Conservation (phyloP, 2,329 filamentous ascomycete genomes). For the Scedosporium minutisporum region DNA sequence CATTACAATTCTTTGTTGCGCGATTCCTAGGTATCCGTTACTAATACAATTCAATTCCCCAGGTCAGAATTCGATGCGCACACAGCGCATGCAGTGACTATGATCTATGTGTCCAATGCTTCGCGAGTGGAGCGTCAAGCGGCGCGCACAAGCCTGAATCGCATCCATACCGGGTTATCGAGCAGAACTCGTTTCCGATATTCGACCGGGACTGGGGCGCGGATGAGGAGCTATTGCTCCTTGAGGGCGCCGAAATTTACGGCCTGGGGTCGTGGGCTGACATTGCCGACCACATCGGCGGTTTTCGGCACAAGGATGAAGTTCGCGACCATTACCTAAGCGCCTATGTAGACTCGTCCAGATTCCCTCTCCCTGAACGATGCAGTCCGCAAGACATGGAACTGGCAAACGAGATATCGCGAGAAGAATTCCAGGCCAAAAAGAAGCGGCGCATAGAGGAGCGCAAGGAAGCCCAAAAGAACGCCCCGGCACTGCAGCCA, state of each 20-base stretch:
- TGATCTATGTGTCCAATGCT: conserved; percentile 93
- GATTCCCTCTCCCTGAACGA: conserved; percentile 78
- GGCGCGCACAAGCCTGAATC: conserved; percentile 78
- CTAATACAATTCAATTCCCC: conserved; percentile 6
- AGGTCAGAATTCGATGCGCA: conserved; percentile 94
- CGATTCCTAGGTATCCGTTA: conserved; percentile 9
- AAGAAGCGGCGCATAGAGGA: conserved; percentile 94
- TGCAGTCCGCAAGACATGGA: conserved; percentile 75
- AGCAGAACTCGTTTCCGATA: conserved; percentile 96
- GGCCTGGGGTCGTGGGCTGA: conserved; percentile 96
- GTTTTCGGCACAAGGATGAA: conserved; percentile 88
- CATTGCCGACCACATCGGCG: conserved; percentile 95
- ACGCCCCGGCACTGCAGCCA: conserved; percentile 70
- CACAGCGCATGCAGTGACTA: conserved; percentile 79
- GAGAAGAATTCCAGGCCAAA: conserved; percentile 84
- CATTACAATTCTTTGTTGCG: background rate
- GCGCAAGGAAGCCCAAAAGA: conserved; percentile 77
- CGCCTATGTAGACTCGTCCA: conserved; percentile 73
- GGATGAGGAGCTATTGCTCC: conserved; percentile 84
- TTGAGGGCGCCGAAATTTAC: conserved; percentile 94
- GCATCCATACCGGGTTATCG: conserved; percentile 87
- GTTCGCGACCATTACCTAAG: conserved; percentile 88
- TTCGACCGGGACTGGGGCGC: conserved; percentile 94
- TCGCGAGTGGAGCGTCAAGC: conserved; percentile 69
- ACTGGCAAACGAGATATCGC: conserved; percentile 68